Conservation (phyloP, 164 flowering plant species). For the Buxus sempervirens region DNA sequence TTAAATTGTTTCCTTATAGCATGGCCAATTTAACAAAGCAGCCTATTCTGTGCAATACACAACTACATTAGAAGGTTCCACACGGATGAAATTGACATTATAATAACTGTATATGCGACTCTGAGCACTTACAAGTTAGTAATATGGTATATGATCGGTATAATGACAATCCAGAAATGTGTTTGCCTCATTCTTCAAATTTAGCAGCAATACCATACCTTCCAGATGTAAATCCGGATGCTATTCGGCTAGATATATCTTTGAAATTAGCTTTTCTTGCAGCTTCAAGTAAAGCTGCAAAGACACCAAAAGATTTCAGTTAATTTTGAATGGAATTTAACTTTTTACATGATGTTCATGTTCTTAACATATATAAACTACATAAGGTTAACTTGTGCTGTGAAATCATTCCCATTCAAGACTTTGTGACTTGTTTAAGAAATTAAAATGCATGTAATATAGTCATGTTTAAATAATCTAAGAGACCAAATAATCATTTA, state of each 20-base stretch:
- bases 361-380: background rate
- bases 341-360: background rate
- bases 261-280: conserved; percentile 82
- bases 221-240: conserved; percentile 77
- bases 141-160: background rate
- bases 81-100: background rate
- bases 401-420: background rate
- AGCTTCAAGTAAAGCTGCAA: conserved; percentile 88
- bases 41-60: background rate
- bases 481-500: background rate
- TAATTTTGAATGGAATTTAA: background rate
- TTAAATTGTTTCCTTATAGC: background rate
- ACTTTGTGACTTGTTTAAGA: background rate
- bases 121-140: background rate
- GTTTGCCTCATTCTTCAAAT: background rate
- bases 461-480: background rate
- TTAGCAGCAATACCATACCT: conserved; percentile 38
- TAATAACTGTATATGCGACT: background rate
- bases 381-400: background rate
- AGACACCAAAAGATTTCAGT: background rate
- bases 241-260: conserved; percentile 53
- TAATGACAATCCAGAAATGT: background rate
- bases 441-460: background rate
- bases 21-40: background rate
- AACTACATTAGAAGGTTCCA: background rate